A percentile compares a stretch with the other conserved stretches of the same genome.
phyloP scores from a whole-genome alignment of 2,329 filamentous ascomycete genomes.

The Pochonia chlamydosporia region DNA sequence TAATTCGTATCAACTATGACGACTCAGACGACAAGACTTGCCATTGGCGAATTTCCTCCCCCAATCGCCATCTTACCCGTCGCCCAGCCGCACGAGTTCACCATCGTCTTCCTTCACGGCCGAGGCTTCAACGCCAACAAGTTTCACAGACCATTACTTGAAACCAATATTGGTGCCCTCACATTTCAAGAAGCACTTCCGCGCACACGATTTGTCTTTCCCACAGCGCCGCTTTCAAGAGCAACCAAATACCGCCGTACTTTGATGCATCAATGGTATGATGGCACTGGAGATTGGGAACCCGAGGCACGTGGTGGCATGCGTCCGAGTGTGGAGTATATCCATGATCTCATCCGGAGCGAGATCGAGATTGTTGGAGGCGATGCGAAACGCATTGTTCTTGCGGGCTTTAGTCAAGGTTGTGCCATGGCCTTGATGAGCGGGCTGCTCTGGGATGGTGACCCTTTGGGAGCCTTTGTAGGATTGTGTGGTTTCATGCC shows the following conservation, averaged over 20 bases:
- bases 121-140: conserved; percentile 35
- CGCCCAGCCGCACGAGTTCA: conserved; percentile 30
- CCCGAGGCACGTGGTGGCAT: conserved; percentile 27
- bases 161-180: conserved; percentile 12
- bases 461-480: conserved; percentile 29
- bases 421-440: conserved; percentile 40
- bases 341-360: conserved; percentile 29
- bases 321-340: conserved; percentile 31
- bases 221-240: conserved; percentile 34
- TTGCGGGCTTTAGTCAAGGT: conserved; percentile 50
- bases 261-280: conserved; percentile 29
- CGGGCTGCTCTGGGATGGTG: conserved; percentile 37
- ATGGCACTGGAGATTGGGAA: conserved; percentile 30
- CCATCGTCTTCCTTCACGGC: conserved; percentile 44
- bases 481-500: conserved; percentile 43
- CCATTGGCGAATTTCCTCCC: conserved; percentile 18
- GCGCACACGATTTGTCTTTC: conserved; percentile 44
- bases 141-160: conserved; percentile 35
- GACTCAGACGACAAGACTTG: conserved; percentile 1
- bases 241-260: conserved; percentile 26
- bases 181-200: conserved; percentile 31
- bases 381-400: conserved; percentile 32
- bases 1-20: background rate
- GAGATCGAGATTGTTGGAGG: conserved; percentile 29
- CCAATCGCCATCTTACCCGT: conserved; percentile 17